These are phyloP conservation scores for Phylloboletellus chloephorus DNA, from an alignment of 1,284 basidiomycete species.

Conservation along the genomic window DNA sequence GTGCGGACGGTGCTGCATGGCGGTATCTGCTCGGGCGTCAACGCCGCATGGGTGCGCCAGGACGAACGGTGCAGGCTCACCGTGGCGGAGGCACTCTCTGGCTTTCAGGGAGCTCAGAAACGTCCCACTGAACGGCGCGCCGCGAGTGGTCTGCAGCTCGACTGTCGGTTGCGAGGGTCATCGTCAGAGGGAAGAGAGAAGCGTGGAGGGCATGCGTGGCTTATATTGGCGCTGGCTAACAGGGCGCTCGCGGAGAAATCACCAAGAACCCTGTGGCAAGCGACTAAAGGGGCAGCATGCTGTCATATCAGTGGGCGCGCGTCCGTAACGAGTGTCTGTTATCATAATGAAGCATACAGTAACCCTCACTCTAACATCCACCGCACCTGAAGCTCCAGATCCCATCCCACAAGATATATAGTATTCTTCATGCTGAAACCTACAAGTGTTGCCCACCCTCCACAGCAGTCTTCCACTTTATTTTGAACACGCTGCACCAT, in stretches of 20 bases:
- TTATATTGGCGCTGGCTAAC: slow-evolving; percentile 7
- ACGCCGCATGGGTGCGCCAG: not conserved
- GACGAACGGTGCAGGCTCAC: slow-evolving; percentile 9
- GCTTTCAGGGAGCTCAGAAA: slow-evolving; percentile 8
- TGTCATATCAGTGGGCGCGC: slow-evolving; percentile 1
- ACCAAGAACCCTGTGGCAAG: not conserved
- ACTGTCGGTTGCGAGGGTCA: slow-evolving; percentile 12
- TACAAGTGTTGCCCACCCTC: too few species aligned
- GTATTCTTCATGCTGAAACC: too few species aligned
- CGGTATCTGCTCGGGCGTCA: slow-evolving; percentile 25
- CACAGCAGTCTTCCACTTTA: too few species aligned
- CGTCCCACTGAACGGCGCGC: slow-evolving; percentile 2
- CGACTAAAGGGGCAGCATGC: not conserved
- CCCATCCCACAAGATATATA: too few species aligned
- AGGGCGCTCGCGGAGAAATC: slow-evolving; percentile 2
- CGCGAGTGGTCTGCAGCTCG: slow-evolving; percentile 1
- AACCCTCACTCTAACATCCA: too few species aligned
- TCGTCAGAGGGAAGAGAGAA: slow-evolving; percentile 3
- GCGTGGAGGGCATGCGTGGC: slow-evolving; percentile 2
- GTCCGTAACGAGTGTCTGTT: slow-evolving; percentile 5
- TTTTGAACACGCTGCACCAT: too few species aligned
- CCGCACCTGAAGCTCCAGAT: too few species aligned
- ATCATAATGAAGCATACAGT: too few species aligned
- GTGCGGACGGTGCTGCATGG: slow-evolving; percentile 35
- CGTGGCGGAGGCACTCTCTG: slow-evolving; percentile 20